Base-by-base conservation (phyloP, 208 protist genomes). In the Crithidia brevicula region DNA sequence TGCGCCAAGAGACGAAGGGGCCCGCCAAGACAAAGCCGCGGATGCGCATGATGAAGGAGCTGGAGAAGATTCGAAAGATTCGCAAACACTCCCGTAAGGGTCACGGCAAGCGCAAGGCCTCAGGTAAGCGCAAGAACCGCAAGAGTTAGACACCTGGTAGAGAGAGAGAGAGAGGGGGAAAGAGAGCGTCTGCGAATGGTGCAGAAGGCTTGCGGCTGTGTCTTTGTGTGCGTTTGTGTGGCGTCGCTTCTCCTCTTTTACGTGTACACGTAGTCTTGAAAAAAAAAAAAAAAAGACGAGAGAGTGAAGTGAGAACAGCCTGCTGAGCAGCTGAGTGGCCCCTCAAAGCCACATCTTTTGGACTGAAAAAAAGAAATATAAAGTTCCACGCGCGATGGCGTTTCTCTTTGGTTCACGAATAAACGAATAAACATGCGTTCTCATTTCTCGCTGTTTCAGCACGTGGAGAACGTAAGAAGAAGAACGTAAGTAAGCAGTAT, bases 31-130 rank as follows among this genome's bases (percentile, higher is more conserved):
- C 88, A 22, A 91, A 89, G 68, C 63, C 91, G 43, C 82, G 79
- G 40, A 10, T 94, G 49, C 81, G 79, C 50, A 87, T 91, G 82
- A 57, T 93, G 81, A 93, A 93, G 74, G 88, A 92, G 74, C 76
- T 96, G 46, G 76, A 91, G 56, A 96, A 96, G 74, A 94, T 94
- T 34, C 83, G 84, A 8, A 94, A 94, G 77, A 96, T 96, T 43
- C 81, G 82, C 58, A 92, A 93, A 63, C 75, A 96, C 75, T 94
- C 88, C 1, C 73, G 88, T 13, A 96, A 96, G 69, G 91, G 91
- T n/a, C 91, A 96, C 76, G 87, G 87, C 42, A 96, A 96, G 79
- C 85, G 86, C 45, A 86, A 74, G n/a, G 73, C 87, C 18, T 91
- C 85, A 20, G 91, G 91, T 22, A 96, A 96, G 75, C 81, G 83